Evolutionary conservation across 257 asterid genomes (phyloP).

Genomic region (Lithospermum erythrorhizon): DNA sequence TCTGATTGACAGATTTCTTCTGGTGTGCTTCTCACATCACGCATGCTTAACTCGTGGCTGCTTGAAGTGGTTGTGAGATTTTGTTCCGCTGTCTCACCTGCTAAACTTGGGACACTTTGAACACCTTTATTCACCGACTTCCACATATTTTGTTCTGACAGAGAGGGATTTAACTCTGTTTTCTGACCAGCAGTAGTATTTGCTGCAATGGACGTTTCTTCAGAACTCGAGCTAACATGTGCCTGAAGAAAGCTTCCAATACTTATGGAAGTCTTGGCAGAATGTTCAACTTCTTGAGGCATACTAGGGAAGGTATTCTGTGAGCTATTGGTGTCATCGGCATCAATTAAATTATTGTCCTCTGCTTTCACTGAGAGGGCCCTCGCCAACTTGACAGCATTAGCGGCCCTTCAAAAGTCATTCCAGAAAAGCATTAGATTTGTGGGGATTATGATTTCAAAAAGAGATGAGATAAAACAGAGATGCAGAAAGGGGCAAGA

Average conservation of each 20-base stretch:
- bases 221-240: constrained; percentile 83
- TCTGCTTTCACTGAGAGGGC: constrained; percentile 56
- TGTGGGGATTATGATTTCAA: background rate
- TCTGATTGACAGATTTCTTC: constrained; percentile 41
- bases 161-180: constrained; percentile 23
- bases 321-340: constrained; percentile 72
- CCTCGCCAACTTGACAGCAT: constrained; percentile 89
- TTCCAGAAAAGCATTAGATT: background rate
- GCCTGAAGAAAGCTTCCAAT: constrained; percentile 75
- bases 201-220: constrained; percentile 41
- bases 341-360: constrained; percentile 63
- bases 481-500: background rate
- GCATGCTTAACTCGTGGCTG: constrained; percentile 41
- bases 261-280: constrained; percentile 70
- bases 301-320: constrained; percentile 80
- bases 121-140: constrained; percentile 39
- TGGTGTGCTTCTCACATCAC: constrained; percentile 34
- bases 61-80: constrained; percentile 44
- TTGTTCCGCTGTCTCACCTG: constrained; percentile 47
- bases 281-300: constrained; percentile 77
- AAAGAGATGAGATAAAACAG: background rate
- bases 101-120: constrained; percentile 30
- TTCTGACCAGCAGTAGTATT: constrained; percentile 27
- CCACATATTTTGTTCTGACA: constrained; percentile 25
- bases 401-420: constrained; percentile 60